A percentile compares a stretch with the other conserved stretches of the same genome.
Conservation (phyloP, 352 stramenopile genomes). For the Globisporangium lucens region DNA sequence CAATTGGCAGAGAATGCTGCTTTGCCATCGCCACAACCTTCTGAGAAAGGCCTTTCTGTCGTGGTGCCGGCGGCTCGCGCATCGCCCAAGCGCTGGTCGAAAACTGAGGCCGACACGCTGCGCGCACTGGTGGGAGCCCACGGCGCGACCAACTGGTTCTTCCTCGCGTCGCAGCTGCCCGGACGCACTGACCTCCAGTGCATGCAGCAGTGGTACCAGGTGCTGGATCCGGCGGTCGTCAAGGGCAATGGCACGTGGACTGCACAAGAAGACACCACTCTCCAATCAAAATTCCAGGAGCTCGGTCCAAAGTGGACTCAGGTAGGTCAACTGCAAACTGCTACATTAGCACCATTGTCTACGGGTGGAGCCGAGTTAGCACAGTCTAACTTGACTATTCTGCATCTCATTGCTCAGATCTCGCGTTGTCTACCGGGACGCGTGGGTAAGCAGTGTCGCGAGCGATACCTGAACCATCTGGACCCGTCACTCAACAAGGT, state of each 20-base stretch:
- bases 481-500: conserved; percentile 48
- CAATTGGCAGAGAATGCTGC: neutral
- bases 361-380: neutral
- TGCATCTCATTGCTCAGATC: conserved; percentile 29
- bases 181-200: conserved; percentile 72
- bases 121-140: conserved; percentile 34
- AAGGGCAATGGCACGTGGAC: conserved; percentile 68
- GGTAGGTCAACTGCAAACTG: conserved; percentile 20
- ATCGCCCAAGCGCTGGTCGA: conserved; percentile 20
- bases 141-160: conserved; percentile 65
- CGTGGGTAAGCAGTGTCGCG: conserved; percentile 67
- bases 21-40: neutral
- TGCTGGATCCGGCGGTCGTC: conserved; percentile 41
- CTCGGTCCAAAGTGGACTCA: conserved; percentile 58
- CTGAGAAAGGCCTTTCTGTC: neutral
- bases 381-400: neutral
- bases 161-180: conserved; percentile 67
- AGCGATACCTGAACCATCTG: conserved; percentile 66
- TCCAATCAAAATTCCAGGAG: conserved; percentile 39
- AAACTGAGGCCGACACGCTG: conserved; percentile 33
- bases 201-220: conserved; percentile 72
- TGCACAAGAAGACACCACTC: conserved; percentile 35
- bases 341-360: too few species aligned
- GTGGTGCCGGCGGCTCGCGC: neutral
- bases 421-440: conserved; percentile 49